Conservation (phyloP, 108 stramenopile species). For the Asterionellopsis glacialis region DNA sequence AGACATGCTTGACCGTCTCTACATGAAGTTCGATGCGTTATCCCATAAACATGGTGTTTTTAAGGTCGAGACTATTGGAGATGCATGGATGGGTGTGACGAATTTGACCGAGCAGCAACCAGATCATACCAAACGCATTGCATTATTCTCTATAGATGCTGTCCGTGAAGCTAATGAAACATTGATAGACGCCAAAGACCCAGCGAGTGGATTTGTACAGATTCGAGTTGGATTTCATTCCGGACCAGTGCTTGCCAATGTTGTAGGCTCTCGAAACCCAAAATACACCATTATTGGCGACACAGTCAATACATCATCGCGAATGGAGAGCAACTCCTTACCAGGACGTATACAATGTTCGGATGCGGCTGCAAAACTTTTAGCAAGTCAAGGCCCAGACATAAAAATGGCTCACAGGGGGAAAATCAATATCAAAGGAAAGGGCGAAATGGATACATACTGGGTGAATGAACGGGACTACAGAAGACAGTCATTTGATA, state of each 20-base stretch:
- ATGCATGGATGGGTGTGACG: constrained; percentile 65
- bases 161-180: constrained; percentile 49
- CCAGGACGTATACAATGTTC: constrained; percentile 45
- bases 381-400: constrained; percentile 37
- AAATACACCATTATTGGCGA: constrained; percentile 75
- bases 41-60: constrained; percentile 62
- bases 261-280: constrained; percentile 67
- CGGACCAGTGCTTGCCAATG: constrained; percentile 67
- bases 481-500: too few relatives aligned
- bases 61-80: constrained; percentile 79
- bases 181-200: constrained; percentile 45
- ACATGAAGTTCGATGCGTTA: constrained; percentile 57
- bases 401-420: constrained; percentile 29
- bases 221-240: constrained; percentile 71
- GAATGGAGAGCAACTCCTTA: constrained; percentile 57
- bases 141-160: constrained; percentile 66
- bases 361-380: constrained; percentile 33
- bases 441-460: too few relatives aligned
- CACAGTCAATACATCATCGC: constrained; percentile 59
- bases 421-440: too few relatives aligned
- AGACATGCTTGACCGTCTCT: constrained; percentile 62
- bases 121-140: constrained; percentile 74
- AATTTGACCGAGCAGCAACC: constrained; percentile 59
- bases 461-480: too few relatives aligned
- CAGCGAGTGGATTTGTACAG: constrained; percentile 44